Base-by-base conservation (phyloP, 2,329 filamentous ascomycete genomes). In the Penicillium hesseltinei region DNA sequence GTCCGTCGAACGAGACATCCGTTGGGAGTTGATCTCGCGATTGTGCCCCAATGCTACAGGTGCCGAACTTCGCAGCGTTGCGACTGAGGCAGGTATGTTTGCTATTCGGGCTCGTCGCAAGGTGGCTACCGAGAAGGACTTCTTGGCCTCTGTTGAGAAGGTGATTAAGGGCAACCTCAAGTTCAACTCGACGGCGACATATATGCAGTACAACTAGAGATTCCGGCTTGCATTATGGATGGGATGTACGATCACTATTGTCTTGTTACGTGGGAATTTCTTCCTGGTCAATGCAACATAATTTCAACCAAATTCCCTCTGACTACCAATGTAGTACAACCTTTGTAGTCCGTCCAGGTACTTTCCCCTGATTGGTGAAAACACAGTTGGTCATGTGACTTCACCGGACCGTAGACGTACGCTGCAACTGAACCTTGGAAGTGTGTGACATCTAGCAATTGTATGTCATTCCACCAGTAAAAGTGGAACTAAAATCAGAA, bases 121-220 rank as follows among this genome's bases (percentile, higher is more conserved):
- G 89, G 91, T 99, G 17, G 94, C 94, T 0, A 93, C 92, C 1
- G 94, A 99, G 83, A 97, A 99, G 84, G 94, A 99, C 78, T 99
- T 99, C 79, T 80, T 99, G 68, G 92, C 91, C 57, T 93, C 94
- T 3, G 94, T 99, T 60, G 94, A 99, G 82, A 99, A 99, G 86
- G 94, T 99, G 63, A 97, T 97, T 81, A 96, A 97, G 85, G 92
- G 90, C 69, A 97, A 97, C 78, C 82, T 96, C 75, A 99, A 99
- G 86, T 99, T 99, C 84, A 97, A 97, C 85, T 95, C 90, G 57
- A 99, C 94, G 58, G 93, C 94, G 49, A 92, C 90, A 62, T 99
- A 99, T 81, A 94, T 94, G 85, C 94, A 97, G 80, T 99, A 99
- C 84, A 99, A 99, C 79, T 97, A 96, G 74, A 68, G 49, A 59